Base-by-base conservation (phyloP, 1,284 basidiomycete species). In the Wolfiporia cocos region DNA sequence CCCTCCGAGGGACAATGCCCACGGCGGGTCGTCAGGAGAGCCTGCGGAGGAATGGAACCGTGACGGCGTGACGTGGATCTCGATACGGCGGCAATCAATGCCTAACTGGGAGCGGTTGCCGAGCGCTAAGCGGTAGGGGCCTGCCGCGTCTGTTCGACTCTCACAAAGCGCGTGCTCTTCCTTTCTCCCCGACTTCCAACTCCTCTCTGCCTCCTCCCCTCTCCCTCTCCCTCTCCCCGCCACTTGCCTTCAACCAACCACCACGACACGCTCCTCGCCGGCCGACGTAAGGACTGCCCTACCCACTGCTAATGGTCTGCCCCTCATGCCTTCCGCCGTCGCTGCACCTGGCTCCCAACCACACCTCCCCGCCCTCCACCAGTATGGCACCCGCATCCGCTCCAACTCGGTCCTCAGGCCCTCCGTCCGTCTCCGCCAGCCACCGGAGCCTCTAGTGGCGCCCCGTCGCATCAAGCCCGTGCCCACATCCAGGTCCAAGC, bases 331-430 rank as follows among this genome's bases (percentile, higher is more conserved):
- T 46, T 35, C 49, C 44, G 45, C 54, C 50, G 53, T 51, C 52
- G 48, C 57, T 51, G 45, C 53, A 34, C 46, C 52, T 49, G 57
- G 50, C 51, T 44, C 49, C 26, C 51, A 50, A 11, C 45, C 49
- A 17, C 54, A 51, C 30, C 20, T 50, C 19, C 39, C 54, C 42
- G 48, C 54, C 39, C 47, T 54, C 26, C 69, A 71, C 59, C 56
- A 63, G 43, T 78, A 81, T 65, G 70, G 69, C 48, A 81, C 78
- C 5, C 64, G 79, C 38, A 78, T 71, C 33, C 71, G 76, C 44
- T 70, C 73, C 37, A 73, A 75, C 49, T 68, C 74, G 38, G 37
- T 66, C 50, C 66, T 76, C 50, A 73, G 68, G 49, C 74, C 76
- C 39, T 68, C 74, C 26, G 58, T 64, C 36, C 73, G 75, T 49